Conservation (phyloP, 257 asterid species). For the Scutellaria baicalensis region DNA sequence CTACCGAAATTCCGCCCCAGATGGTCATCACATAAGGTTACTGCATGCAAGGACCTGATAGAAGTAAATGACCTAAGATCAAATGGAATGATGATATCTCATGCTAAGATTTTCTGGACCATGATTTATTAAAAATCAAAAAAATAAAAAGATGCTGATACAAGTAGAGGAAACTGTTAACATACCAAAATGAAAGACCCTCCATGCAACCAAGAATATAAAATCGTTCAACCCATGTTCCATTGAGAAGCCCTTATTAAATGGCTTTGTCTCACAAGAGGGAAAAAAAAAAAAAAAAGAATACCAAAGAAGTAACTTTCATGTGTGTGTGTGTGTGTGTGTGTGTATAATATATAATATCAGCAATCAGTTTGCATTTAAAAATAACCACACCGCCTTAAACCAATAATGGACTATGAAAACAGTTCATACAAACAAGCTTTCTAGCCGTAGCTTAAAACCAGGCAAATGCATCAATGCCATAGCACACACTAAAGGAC, state of each 20-base stretch:
- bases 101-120: background rate
- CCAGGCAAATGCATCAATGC: background rate
- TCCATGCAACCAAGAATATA: background rate
- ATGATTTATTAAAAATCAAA: background rate
- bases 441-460: background rate
- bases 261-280: background rate
- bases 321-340: no score
- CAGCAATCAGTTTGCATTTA: background rate
- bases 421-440: background rate
- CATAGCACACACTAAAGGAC: background rate
- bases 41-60: constrained; percentile 59
- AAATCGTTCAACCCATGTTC: background rate
- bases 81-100: constrained; percentile 4
- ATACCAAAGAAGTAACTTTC: background rate
- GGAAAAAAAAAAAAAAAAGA: background rate
- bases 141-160: background rate
- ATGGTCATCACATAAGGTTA: constrained; percentile 59
- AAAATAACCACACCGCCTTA: background rate
- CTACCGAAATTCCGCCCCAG: constrained; percentile 51
- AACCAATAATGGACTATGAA: background rate
- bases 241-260: background rate
- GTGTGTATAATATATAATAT: background rate
- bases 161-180: background rate
- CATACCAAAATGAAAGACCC: background rate
- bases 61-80: constrained; percentile 4